These are phyloP conservation scores for Epichloe amarillans DNA, from an alignment of 2,329 filamentous ascomycete species.

Conservation along the genomic window DNA sequence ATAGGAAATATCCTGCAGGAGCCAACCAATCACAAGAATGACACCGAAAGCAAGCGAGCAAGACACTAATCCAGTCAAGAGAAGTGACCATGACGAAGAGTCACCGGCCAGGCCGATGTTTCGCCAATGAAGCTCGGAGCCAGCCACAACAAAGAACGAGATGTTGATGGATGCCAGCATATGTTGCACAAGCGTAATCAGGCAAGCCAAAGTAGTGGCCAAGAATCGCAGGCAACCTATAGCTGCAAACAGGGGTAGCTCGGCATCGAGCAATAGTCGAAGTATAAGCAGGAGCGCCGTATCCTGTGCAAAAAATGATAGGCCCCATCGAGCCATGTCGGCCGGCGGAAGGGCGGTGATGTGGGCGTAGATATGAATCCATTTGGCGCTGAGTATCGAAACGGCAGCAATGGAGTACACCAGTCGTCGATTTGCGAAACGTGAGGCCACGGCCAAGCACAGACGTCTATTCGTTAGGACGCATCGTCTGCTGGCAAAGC, in stretches of 20 bases:
- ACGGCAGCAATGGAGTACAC: slow-evolving; percentile 19
- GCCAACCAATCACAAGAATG: slow-evolving; percentile 9
- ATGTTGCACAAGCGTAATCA: slow-evolving; percentile 13
- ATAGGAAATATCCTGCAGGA: slow-evolving; percentile 12
- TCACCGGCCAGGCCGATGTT: slow-evolving; percentile 15
- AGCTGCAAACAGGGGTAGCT: slow-evolving; percentile 8
- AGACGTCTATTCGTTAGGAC: slow-evolving; percentile 6
- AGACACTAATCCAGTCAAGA: slow-evolving; percentile 14
- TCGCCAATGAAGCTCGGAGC: slow-evolving; percentile 17
- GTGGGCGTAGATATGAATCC: slow-evolving; percentile 20
- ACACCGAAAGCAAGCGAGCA: slow-evolving; percentile 5
- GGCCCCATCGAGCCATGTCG: slow-evolving; percentile 18
- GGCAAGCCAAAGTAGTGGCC: slow-evolving; percentile 7
- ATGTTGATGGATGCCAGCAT: slow-evolving; percentile 13
- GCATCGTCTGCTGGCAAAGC: neutral
- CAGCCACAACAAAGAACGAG: slow-evolving; percentile 19
- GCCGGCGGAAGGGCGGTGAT: slow-evolving; percentile 16
- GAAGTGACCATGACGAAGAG: slow-evolving; percentile 12
- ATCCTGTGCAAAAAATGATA: slow-evolving; percentile 24
- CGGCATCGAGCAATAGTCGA: slow-evolving; percentile 16
- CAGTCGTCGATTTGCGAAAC: slow-evolving; percentile 17
- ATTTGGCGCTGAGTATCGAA: slow-evolving; percentile 18
- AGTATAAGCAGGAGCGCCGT: slow-evolving; percentile 18
- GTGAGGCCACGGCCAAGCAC: slow-evolving; percentile 8
- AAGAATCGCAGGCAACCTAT: slow-evolving; percentile 10